Evolutionary conservation across 306 rosid species (phyloP).

Genomic region (Hippophae tibetana): DNA sequence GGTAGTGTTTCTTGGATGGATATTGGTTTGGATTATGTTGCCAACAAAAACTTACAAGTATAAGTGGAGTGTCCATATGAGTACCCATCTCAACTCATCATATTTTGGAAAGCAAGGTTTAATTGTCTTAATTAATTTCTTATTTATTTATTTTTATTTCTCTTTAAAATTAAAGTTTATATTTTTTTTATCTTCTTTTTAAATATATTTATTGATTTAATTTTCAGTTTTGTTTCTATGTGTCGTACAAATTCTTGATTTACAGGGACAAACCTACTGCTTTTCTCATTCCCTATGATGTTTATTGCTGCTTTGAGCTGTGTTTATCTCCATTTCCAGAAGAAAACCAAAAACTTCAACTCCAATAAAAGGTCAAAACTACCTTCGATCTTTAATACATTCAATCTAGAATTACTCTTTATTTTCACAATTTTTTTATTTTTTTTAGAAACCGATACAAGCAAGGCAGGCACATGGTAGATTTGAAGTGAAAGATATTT

Average conservation of each 20-base stretch:
- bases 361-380: constrained; percentile 19
- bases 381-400: neutral
- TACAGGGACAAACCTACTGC: constrained; percentile 48
- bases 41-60: constrained; percentile 39
- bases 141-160: neutral
- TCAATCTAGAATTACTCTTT: neutral
- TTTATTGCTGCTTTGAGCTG: constrained; percentile 43
- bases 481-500: too few species aligned
- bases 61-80: constrained; percentile 31
- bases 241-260: neutral
- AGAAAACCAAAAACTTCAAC: constrained; percentile 10
- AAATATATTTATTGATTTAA: neutral
- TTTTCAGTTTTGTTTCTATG: neutral
- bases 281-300: constrained; percentile 53
- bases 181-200: neutral
- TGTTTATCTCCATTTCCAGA: constrained; percentile 46
- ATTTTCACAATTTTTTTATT: too few species aligned
- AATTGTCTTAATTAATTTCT: neutral
- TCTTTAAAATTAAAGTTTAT: neutral
- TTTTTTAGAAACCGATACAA: neutral
- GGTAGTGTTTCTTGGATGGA: constrained; percentile 40
- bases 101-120: constrained; percentile 50
- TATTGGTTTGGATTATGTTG: constrained; percentile 41
- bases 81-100: constrained; percentile 30
- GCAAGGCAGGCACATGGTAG: too few species aligned